Conservation (phyloP, 768 basidiomycete genomes). For the Kockovaella imperatae region DNA sequence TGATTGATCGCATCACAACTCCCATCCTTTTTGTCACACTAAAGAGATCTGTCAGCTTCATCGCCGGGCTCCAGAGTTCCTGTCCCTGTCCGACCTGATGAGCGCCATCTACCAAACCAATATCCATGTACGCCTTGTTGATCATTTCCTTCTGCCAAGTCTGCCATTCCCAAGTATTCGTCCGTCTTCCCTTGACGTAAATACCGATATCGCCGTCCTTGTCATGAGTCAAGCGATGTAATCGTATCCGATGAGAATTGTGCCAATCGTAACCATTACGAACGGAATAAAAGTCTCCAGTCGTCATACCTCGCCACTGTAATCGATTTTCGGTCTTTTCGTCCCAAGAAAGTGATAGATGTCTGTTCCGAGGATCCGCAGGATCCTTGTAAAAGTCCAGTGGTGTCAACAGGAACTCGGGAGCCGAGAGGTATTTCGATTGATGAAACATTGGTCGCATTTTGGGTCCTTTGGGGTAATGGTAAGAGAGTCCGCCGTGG, state of each 20-base stretch:
- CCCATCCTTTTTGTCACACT: constrained; percentile 42
- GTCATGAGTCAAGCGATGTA: constrained; percentile 34
- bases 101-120: constrained; percentile 1
- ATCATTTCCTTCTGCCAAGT: not conserved
- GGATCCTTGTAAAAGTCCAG: constrained; percentile 28
- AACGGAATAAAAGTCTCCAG: constrained; percentile 31
- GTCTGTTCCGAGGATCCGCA: constrained; percentile 12
- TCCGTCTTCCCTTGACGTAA: constrained; percentile 17
- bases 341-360: constrained; percentile 40
- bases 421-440: constrained; percentile 18
- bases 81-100: not conserved
- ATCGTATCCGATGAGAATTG: constrained; percentile 36
- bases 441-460: constrained; percentile 26
- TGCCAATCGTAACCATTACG: constrained; percentile 40
- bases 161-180: constrained; percentile 12
- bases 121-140: constrained; percentile 7
- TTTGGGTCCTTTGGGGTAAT: constrained; percentile 12
- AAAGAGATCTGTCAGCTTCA: not conserved
- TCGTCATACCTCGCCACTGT: constrained; percentile 44
- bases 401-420: constrained; percentile 22
- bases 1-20: constrained; percentile 42
- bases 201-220: constrained; percentile 29
- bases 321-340: constrained; percentile 41
- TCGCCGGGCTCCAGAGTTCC: not conserved
- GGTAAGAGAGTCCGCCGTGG: constrained; percentile 21